Evolutionary conservation across 2,329 filamentous ascomycete species (phyloP).

Genomic region (Calonectria multiphialidica): DNA sequence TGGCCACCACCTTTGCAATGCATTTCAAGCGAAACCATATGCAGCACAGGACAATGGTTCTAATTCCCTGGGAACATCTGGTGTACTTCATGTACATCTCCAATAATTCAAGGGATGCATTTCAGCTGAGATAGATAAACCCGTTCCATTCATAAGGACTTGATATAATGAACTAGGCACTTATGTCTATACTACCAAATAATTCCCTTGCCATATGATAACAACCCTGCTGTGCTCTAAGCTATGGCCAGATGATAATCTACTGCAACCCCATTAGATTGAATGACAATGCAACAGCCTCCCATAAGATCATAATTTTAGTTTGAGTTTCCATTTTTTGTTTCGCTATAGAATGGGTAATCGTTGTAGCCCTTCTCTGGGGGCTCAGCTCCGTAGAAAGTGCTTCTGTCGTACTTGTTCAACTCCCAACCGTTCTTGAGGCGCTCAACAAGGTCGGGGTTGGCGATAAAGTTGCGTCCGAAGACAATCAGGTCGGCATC

Average conservation of each 20-base stretch:
- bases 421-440: conserved; percentile 41
- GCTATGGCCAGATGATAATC: background rate
- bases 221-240: background rate
- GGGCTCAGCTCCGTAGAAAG: conserved; percentile 43
- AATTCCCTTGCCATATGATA: background rate
- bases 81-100: no score
- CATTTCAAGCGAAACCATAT: no score
- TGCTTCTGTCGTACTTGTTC: conserved; percentile 45
- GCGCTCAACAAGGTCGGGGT: conserved; percentile 45
- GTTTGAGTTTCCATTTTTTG: background rate
- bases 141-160: background rate
- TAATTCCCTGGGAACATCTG: no score
- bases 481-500: conserved; percentile 44
- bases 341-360: conserved; percentile 41
- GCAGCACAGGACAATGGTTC: no score
- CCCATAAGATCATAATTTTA: background rate
- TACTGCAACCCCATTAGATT: background rate
- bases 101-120: background rate
- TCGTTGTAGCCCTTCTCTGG: conserved; percentile 43
- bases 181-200: conserved; percentile 1
- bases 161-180: background rate
- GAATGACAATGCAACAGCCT: background rate
- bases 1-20: no score
- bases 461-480: conserved; percentile 46
- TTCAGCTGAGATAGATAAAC: background rate